phyloP scores from a whole-genome alignment of 73 alveolate genomes.

The Stentor roeselii region DNA sequence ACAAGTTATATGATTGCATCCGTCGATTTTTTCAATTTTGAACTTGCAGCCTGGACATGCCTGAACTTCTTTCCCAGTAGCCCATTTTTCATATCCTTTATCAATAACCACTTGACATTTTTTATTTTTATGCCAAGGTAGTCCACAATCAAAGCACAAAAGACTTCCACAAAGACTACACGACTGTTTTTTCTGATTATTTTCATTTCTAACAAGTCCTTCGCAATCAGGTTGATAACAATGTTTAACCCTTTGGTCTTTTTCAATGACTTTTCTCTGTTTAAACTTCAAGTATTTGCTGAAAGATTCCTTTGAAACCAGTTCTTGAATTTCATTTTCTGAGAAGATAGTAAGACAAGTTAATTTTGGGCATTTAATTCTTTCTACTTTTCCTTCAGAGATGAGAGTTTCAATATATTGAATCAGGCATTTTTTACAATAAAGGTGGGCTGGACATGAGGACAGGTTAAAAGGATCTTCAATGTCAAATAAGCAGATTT shows the following conservation, averaged over 20 bases:
- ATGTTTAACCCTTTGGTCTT: conserved; percentile 54
- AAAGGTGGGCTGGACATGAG: neutral
- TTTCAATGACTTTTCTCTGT: conserved; percentile 20
- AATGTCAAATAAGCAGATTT: conserved; percentile 26
- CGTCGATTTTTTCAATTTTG: conserved; percentile 71
- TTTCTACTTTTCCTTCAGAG: conserved; percentile 6
- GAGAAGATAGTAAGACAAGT: conserved; percentile 28
- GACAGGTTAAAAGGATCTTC: neutral
- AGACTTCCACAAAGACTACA: conserved; percentile 42
- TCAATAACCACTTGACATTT: conserved; percentile 49
- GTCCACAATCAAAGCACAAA: conserved; percentile 54
- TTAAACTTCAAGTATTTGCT: conserved; percentile 44
- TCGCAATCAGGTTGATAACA: conserved; percentile 71
- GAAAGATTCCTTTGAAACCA: conserved; percentile 28
- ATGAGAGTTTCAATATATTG: conserved; percentile 9
- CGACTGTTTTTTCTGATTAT: conserved; percentile 6
- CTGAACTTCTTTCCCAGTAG: conserved; percentile 49
- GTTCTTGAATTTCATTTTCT: conserved; percentile 31
- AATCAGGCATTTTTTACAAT: neutral
- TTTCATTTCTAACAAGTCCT: conserved; percentile 34
- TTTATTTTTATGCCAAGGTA: conserved; percentile 38
- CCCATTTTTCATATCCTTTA: conserved; percentile 50
- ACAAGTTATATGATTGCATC: conserved; percentile 96
- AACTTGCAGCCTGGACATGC: conserved; percentile 78
- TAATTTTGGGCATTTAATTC: conserved; percentile 37